Evolutionary conservation across 495 filamentous ascomycete genomes (phyloP).

Genomic region (Saxophila tyrrhenica): DNA sequence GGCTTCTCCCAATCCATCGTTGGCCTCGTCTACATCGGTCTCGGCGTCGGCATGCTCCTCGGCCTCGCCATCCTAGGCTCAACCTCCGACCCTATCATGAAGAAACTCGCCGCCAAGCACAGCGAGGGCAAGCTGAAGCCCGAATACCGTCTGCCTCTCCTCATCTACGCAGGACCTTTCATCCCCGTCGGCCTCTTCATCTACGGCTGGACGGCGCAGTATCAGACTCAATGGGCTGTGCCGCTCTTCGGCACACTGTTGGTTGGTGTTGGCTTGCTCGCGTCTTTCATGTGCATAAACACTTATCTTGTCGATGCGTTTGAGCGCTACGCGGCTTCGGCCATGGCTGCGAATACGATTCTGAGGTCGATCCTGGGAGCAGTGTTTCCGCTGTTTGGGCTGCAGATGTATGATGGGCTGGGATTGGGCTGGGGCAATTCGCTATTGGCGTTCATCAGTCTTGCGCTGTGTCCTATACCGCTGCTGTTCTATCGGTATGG

Average conservation of each 20-base stretch:
- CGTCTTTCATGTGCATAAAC: constrained; percentile 30
- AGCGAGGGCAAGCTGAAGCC: constrained; percentile 26
- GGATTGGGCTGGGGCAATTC: constrained; percentile 32
- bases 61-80: constrained; percentile 25
- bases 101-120: constrained; percentile 18
- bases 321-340: constrained; percentile 27
- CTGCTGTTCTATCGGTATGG: constrained; percentile 26
- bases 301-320: constrained; percentile 31
- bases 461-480: constrained; percentile 27
- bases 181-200: constrained; percentile 30
- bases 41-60: constrained; percentile 27
- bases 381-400: constrained; percentile 26
- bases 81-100: constrained; percentile 25
- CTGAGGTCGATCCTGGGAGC: constrained; percentile 27
- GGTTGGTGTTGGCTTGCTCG: constrained; percentile 27
- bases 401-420: constrained; percentile 27
- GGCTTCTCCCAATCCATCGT: constrained; percentile 25
- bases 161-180: constrained; percentile 24
- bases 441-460: constrained; percentile 25
- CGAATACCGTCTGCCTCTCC: constrained; percentile 29
- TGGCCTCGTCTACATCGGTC: constrained; percentile 29
- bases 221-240: constrained; percentile 29
- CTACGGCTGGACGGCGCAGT: constrained; percentile 28
- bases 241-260: constrained; percentile 29
- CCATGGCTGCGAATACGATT: constrained; percentile 31